Conservation (phyloP, 2,329 filamentous ascomycete genomes). For the Fusarium staphyleae region DNA sequence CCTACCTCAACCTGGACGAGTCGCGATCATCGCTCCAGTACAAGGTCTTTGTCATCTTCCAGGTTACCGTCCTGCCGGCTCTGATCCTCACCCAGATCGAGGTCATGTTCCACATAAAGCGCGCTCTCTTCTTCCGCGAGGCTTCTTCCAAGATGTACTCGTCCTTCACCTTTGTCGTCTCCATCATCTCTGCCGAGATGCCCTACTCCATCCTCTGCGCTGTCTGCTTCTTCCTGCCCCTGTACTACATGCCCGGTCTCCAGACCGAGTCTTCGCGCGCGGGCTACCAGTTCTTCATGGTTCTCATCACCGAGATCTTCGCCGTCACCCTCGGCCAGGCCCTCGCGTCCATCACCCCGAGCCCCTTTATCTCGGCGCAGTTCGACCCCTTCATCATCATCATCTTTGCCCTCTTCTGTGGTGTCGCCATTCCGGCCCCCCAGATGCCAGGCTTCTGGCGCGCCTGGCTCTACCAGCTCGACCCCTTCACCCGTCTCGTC, state of each 20-base stretch:
- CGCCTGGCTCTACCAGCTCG: conserved; percentile 73
- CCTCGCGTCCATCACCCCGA: conserved; percentile 78
- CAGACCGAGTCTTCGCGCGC: conserved; percentile 68
- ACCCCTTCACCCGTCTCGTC: conserved; percentile 70
- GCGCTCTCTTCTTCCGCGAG: conserved; percentile 86
- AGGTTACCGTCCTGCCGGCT: conserved; percentile 83
- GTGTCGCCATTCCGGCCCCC: conserved; percentile 80
- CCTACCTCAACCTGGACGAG: conserved; percentile 79
- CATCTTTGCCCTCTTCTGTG: conserved; percentile 85
- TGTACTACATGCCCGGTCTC: conserved; percentile 87
- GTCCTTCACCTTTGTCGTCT: conserved; percentile 76
- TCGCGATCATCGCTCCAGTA: conserved; percentile 81
- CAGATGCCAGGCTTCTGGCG: conserved; percentile 79
- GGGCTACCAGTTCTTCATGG: conserved; percentile 86
- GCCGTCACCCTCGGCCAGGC: conserved; percentile 80
- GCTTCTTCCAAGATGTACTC: conserved; percentile 86
- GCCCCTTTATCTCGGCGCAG: conserved; percentile 78
- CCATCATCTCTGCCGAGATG: conserved; percentile 83
- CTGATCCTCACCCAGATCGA: conserved; percentile 86
- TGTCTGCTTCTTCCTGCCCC: conserved; percentile 78
- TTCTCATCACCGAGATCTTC: conserved; percentile 85
- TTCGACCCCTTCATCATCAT: conserved; percentile 85
- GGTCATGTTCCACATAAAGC: conserved; percentile 77
- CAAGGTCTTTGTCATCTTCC: conserved; percentile 89
- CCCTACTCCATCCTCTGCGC: conserved; percentile 85